Base-by-base conservation (phyloP, 1,284 basidiomycete species). In the Puccinia sorghi region DNA sequence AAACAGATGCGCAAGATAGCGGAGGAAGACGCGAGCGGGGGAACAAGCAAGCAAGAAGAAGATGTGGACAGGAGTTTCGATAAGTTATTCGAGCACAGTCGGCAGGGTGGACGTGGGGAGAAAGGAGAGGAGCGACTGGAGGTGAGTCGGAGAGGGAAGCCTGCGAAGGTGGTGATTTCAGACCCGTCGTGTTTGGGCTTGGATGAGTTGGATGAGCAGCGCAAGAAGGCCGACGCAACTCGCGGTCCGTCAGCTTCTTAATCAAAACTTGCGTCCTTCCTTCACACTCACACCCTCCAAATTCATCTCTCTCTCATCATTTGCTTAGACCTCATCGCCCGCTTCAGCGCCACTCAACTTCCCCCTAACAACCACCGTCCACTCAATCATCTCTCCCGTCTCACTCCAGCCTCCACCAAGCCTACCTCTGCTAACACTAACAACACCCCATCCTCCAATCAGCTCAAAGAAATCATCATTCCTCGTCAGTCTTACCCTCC, bases 51-150 rank as follows among this genome's bases (percentile, higher is more conserved):
- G 25, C 27, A 46, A 56, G 54, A 77, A 22, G 54, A 59, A n/a
- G 76, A 79, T 54, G 50, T 79, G 7, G 76, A 79, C 63, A n/a
- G 41, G 25, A 39, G 56, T 13, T 79, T 79, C 41, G 54, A 69
- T 25, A 56, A 79, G 37, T 48, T 79, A n/a, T 79, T 41, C 50
- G n/a, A 72, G 56, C 52, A 72, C 37, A n/a, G n/a, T n/a, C n/a
- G n/a, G n/a, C n/a, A n/a, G n/a, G n/a, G n/a, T n/a, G n/a, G n/a
- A n/a, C n/a, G n/a, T 71, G 37, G 13, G 57, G 17, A 20, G 37
- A 22, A 20, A 20, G 8, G 15, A 63, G 8, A 25, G n/a, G 15
- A 63, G 15, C 27, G 4, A 37, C 15, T 63, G n/a, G 32, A 39
- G n/a, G n/a, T n/a, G n/a, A n/a, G n/a, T 67, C 37, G 22, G 22